Base-by-base conservation (phyloP, 2,329 filamentous ascomycete species). In the Trichoderma brevicompactum region DNA sequence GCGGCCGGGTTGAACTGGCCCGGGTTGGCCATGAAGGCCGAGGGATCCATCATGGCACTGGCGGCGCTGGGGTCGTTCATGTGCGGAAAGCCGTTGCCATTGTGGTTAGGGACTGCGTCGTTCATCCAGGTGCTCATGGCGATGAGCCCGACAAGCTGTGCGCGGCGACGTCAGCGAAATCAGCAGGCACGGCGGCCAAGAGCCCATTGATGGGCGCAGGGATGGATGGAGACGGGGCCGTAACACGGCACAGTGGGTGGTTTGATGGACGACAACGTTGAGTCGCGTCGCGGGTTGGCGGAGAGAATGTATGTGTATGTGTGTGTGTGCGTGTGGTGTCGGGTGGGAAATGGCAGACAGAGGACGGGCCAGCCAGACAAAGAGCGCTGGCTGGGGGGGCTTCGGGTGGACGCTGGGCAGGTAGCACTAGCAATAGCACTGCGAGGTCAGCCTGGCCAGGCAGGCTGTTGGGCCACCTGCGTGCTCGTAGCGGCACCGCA, bases 61-160 rank as follows among this genome's bases (percentile, higher is more conserved):
- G 82, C 79, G 68, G 77, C 76, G 74, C 87, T 87, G 52, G 85
- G 82, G 73, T 89, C 86, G 77, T 82, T 85, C 79, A 88, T 83
- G 75, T 87, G 86, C 72, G 84, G 82, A 77, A 88, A 89, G 80
- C 84, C 84, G 81, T 86, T 87, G 82, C 86, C 86, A 88, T 89
- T 88, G 79, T 89, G 86, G 79, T 87, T 89, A 73, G 85, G 84
- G 80, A 87, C 83, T 79, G 87, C 82, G 78, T 90, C 87, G 79
- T 89, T 89, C 83, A 89, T 88, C 87, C 87, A 89, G 81, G 86
- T 85, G 82, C 84, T 89, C 87, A 89, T 89, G 82, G 84, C 84
- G 77, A 80, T 77, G 76, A 76, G 73, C 76, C 77, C 74, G 75
- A 80, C 81, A 77, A 77, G 74, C 78, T 79, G 74, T 73, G 72